These are phyloP conservation scores for Graphiopsis chlorocephala DNA, from an alignment of 2,329 filamentous ascomycete genomes.

Conservation along the genomic window DNA sequence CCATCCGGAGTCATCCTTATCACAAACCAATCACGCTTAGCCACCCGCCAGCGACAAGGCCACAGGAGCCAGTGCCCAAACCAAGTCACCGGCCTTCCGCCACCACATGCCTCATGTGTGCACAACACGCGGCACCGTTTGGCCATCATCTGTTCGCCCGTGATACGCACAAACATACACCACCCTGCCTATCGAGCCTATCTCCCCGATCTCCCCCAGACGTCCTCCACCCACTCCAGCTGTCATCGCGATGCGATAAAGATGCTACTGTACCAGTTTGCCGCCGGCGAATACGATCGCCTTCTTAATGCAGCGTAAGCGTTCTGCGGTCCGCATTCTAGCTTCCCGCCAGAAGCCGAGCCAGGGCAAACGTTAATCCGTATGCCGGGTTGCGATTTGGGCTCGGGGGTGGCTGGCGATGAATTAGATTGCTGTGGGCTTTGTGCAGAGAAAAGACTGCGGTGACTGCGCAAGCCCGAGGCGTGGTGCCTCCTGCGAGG, in stretches of 20 bases:
- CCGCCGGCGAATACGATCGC: constrained; percentile 1
- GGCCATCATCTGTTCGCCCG: background rate
- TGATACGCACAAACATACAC: background rate
- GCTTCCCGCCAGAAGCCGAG: background rate
- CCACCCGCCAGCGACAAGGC: background rate
- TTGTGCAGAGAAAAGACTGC: background rate
- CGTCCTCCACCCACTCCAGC: background rate
- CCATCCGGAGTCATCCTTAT: constrained; percentile 1
- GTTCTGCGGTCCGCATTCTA: background rate
- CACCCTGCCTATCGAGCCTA: background rate
- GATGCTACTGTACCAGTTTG: background rate
- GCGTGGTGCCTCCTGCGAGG: too few relatives aligned
- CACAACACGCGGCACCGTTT: background rate
- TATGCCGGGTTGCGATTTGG: background rate
- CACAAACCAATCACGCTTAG: background rate
- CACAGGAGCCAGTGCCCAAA: background rate
- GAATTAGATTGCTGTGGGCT: background rate
- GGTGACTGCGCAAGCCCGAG: too few relatives aligned
- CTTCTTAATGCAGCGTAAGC: background rate
- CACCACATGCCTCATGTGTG: background rate
- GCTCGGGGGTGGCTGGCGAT: background rate
- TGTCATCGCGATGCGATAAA: background rate
- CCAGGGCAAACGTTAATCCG: constrained; percentile 2
- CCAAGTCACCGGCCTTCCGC: constrained; percentile 3
- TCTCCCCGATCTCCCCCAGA: background rate